Conservation (phyloP, 1,139 yeast species). For the Starmera stellimalicola region DNA sequence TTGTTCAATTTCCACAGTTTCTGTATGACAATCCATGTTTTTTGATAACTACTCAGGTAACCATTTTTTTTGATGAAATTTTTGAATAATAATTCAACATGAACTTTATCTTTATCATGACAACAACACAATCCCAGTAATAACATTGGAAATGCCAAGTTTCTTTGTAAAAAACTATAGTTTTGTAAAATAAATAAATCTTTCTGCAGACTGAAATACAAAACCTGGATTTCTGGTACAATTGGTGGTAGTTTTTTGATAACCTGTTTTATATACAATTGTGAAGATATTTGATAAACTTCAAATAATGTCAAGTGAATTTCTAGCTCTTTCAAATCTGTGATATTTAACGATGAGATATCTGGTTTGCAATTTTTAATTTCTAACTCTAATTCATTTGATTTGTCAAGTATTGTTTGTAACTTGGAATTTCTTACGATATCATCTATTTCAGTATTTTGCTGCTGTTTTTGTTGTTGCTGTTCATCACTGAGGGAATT, state of each 20-base stretch:
- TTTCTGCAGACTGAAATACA: conserved; percentile 13
- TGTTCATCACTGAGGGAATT: conserved; percentile 6
- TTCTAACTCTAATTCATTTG: conserved; percentile 12
- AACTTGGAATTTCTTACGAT: conserved; percentile 11
- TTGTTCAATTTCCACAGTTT: conserved; percentile 19
- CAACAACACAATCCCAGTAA: conserved; percentile 17
- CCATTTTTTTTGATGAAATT: conserved; percentile 15
- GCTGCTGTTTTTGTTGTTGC: neutral
- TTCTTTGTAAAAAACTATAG: conserved; percentile 9
- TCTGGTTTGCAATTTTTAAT: conserved; percentile 13
- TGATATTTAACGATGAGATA: conserved; percentile 6
- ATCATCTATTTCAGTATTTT: conserved; percentile 2
- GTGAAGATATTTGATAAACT: conserved; percentile 17
- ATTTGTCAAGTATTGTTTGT: conserved; percentile 12
- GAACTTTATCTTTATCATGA: conserved; percentile 9
- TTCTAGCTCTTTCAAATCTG: conserved; percentile 13
- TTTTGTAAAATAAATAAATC: conserved; percentile 12
- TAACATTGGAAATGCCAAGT: conserved; percentile 19
- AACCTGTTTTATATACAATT: conserved; percentile 17
- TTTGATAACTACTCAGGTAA: conserved; percentile 14
- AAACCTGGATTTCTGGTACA: conserved; percentile 19
- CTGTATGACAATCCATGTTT: conserved; percentile 16
- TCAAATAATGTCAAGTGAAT: conserved; percentile 19
- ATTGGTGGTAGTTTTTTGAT: conserved; percentile 18
- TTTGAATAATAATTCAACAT: conserved; percentile 11